phyloP scores from a whole-genome alignment of 345 rosid genomes.

The Fremontodendron californicum region DNA sequence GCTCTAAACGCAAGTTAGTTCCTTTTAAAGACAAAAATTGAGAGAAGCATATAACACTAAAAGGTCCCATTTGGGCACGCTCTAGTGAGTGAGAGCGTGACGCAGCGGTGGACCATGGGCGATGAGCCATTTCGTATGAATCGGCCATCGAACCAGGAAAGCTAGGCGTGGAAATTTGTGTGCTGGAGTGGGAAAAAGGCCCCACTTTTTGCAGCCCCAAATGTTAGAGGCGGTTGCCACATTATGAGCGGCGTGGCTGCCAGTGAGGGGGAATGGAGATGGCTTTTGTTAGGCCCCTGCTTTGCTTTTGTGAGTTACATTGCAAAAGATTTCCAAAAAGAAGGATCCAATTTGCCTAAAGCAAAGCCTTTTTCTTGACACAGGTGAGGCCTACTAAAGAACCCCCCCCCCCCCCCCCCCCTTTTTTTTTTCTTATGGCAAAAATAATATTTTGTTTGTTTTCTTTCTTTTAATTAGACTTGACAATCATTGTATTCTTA shows the following conservation, averaged over 20 bases:
- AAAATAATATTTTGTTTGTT: too few relatives aligned
- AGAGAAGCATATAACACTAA: not conserved
- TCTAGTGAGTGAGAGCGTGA: not conserved
- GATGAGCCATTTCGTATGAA: not conserved
- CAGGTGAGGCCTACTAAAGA: not conserved
- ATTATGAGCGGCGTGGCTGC: constrained; percentile 37
- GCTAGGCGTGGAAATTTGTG: constrained; percentile 22
- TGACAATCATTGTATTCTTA: too few relatives aligned
- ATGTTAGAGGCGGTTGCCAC: not conserved
- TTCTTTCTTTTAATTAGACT: too few relatives aligned
- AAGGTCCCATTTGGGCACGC: constrained; percentile 12
- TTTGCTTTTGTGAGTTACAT: constrained; percentile 2
- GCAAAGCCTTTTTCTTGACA: not conserved
- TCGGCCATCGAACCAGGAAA: constrained; percentile 9
- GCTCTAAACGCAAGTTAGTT: not conserved
- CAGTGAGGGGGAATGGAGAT: not conserved
- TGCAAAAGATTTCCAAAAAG: not conserved
- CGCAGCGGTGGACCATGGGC: constrained; percentile 1
- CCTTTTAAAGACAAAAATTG: not conserved
- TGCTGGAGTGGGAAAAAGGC: not conserved
- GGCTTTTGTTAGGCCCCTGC: too few relatives aligned
- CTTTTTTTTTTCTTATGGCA: not conserved
- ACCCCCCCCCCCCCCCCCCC: too few relatives aligned
- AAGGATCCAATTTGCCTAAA: not conserved
- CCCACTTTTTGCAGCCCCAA: not conserved